Evolutionary conservation across 495 filamentous ascomycete species (phyloP).

Genomic region (Aspergillus incahuasiensis): DNA sequence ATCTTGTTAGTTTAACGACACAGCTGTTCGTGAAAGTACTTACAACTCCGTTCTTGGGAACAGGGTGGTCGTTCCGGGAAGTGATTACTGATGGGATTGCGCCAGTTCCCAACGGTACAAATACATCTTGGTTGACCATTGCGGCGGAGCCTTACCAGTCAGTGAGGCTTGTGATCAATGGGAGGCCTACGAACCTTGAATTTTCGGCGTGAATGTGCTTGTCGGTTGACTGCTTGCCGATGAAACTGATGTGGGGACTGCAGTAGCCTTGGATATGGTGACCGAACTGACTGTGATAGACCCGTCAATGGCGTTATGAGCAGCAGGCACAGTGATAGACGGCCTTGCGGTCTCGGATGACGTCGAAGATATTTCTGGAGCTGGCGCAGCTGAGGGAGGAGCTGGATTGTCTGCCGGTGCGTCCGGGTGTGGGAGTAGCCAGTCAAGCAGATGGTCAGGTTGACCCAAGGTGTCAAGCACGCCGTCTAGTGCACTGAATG

Average conservation of each 20-base stretch:
- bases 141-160: neutral
- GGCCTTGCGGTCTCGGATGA: neutral
- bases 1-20: conserved; percentile 11
- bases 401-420: conserved; percentile 3
- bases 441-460: conserved; percentile 19
- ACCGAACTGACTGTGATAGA: neutral
- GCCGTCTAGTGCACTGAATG: conserved; percentile 11
- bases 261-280: neutral
- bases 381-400: neutral
- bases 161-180: neutral
- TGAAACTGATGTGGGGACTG: neutral
- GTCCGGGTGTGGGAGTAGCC: conserved; percentile 9
- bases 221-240: neutral
- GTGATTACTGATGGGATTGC: conserved; percentile 52
- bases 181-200: neutral
- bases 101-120: conserved; percentile 57
- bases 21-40: conserved; percentile 17
- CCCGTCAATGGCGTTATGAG: neutral
- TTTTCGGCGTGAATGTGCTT: neutral
- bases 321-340: neutral
- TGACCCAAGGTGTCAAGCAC: conserved; percentile 24
- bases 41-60: conserved; percentile 46
- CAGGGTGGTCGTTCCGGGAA: conserved; percentile 48
- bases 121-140: conserved; percentile 39
- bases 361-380: neutral